Evolutionary conservation across 2,329 filamentous ascomycete genomes (phyloP).

Genomic region (Botrytis paeoniae): DNA sequence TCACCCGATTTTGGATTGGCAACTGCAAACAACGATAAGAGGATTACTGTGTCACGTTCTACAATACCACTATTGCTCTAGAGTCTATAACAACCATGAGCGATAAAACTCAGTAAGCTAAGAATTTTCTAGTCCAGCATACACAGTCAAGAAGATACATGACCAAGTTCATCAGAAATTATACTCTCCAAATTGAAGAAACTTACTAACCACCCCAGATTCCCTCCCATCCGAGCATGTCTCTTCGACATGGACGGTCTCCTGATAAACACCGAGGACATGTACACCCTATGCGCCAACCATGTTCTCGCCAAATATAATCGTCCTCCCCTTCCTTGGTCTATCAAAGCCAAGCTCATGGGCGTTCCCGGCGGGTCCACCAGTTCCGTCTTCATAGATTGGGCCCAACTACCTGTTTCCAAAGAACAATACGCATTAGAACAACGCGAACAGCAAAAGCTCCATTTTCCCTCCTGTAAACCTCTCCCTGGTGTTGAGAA

Average conservation of each 20-base stretch:
- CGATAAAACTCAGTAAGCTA: not conserved
- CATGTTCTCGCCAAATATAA: constrained; percentile 72
- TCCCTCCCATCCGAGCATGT: constrained; percentile 81
- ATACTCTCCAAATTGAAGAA: not conserved
- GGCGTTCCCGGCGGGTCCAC: constrained; percentile 41
- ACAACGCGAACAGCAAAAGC: constrained; percentile 60
- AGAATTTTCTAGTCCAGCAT: too few relatives aligned
- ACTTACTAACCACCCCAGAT: constrained; percentile 45
- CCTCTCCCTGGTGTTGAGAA: constrained; percentile 75
- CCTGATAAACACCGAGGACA: constrained; percentile 90
- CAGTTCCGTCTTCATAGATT: constrained; percentile 65
- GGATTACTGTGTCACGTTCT: constrained; percentile 1
- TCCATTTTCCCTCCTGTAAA: constrained; percentile 70
- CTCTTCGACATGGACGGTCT: constrained; percentile 99
- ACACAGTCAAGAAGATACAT: not conserved
- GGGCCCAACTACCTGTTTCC: constrained; percentile 81
- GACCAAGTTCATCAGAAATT: not conserved
- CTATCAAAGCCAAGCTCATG: constrained; percentile 79
- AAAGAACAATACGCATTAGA: constrained; percentile 62
- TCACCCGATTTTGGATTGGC: not conserved
- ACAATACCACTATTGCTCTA: not conserved
- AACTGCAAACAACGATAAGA: not conserved
- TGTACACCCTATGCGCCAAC: constrained; percentile 86
- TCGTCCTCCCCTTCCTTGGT: constrained; percentile 79
- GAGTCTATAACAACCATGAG: not conserved